Percentiles rank a stretch among this genome's conserved stretches.
Evolutionary conservation across 169 alveolate genomes (phyloP).

Genomic region (Babesia ovis): DNA sequence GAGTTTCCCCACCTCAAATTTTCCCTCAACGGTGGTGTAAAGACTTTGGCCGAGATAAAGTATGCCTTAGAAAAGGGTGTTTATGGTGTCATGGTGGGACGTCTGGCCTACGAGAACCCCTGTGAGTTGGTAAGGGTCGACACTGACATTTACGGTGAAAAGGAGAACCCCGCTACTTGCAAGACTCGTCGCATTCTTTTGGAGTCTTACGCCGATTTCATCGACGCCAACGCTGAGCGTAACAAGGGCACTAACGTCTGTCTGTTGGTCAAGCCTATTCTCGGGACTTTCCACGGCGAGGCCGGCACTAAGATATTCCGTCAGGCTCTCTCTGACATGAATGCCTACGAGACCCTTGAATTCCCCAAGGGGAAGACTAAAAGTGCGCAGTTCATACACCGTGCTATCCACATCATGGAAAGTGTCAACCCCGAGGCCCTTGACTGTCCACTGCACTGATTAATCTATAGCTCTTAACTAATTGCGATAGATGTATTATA

Average conservation of each 20-base stretch:
- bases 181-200: constrained; percentile 73
- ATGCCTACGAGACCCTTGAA: constrained; percentile 37
- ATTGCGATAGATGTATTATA: too few relatives aligned
- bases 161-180: constrained; percentile 49
- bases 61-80: constrained; percentile 66
- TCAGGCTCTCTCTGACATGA: constrained; percentile 58
- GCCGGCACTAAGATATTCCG: constrained; percentile 73
- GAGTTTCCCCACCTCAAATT: constrained; percentile 88
- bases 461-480: too few relatives aligned
- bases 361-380: constrained; percentile 47
- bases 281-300: constrained; percentile 81
- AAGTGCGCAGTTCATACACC: constrained; percentile 59
- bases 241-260: constrained; percentile 44
- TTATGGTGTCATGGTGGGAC: constrained; percentile 85
- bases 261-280: constrained; percentile 76
- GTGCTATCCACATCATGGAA: constrained; percentile 61
- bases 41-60: constrained; percentile 72
- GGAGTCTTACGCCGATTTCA: constrained; percentile 69
- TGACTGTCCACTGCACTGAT: constrained; percentile 47
- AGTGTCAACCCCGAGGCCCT: constrained; percentile 61
- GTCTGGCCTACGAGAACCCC: constrained; percentile 83
- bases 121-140: constrained; percentile 76
- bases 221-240: constrained; percentile 49
- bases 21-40: constrained; percentile 92
- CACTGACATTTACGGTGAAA: constrained; percentile 69